A percentile compares a stretch with the other conserved stretches of the same genome.
Evolutionary conservation across 768 basidiomycete genomes (phyloP).

Genomic region (Epithele typhae): DNA sequence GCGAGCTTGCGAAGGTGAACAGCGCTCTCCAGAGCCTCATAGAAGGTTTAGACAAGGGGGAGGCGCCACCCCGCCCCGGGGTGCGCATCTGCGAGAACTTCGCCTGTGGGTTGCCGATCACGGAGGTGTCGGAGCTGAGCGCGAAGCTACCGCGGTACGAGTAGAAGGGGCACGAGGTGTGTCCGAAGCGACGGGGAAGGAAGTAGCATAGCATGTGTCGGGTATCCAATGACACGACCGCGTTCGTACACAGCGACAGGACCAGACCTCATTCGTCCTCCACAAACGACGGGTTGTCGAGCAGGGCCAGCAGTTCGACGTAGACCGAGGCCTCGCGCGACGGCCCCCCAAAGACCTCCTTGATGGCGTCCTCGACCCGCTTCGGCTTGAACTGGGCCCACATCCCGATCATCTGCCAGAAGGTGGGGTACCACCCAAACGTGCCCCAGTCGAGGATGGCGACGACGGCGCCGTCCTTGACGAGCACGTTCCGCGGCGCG

Average conservation of each 20-base stretch:
- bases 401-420: conserved; percentile 24
- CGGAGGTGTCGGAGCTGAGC: conserved; percentile 18
- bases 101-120: conserved; percentile 20
- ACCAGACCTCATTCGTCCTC: too few species aligned
- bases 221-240: too few species aligned
- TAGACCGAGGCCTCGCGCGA: not conserved
- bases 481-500: conserved; percentile 38
- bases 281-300: too few species aligned
- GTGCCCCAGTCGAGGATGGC: conserved; percentile 34
- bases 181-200: too few species aligned
- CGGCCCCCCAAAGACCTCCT: not conserved
- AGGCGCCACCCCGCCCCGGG: conserved; percentile 4
- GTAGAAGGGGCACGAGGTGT: too few species aligned
- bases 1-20: conserved; percentile 18
- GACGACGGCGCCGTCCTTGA: too few species aligned
- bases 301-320: too few species aligned
- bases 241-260: too few species aligned
- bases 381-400: not conserved
- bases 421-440: conserved; percentile 32
- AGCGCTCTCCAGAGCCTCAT: conserved; percentile 15
- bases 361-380: not conserved
- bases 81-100: conserved; percentile 24
- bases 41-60: conserved; percentile 1
- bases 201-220: too few species aligned
- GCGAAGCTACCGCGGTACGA: conserved; percentile 2